A percentile compares a stretch with the other conserved stretches of the same genome.
Evolutionary conservation across 306 rosid species (phyloP).

Genomic region (Malus domestica): ASM211411v1 NC_041804.1:6249001-6249500

Average conservation of each 20-base stretch:
- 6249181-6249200: neutral
- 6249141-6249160: neutral
- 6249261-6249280: constrained; percentile 76
- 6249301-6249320: constrained; percentile 99
- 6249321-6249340: constrained; percentile 22
- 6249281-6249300: constrained; percentile 96
- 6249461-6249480: constrained; percentile 52
- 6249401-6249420: constrained; percentile 77
- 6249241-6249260: neutral
- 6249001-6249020: constrained; percentile 98
- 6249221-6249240: neutral
- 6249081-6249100: constrained; percentile 20
- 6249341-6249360: constrained; percentile 6
- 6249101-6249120: neutral
- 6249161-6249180: neutral
- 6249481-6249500: constrained; percentile 76
- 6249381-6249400: constrained; percentile 13
- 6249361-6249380: neutral
- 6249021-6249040: constrained; percentile 88
- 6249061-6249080: constrained; percentile 59
- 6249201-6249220: neutral
- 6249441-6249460: constrained; percentile 71
- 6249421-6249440: constrained; percentile 91
- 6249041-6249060: constrained; percentile 89
- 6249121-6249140: neutral